Evolutionary conservation across 176 grass and related monocot genomes (phyloP), one percentile per base, ranked within the genome.

Genomic region (Juncus inflexus): DNA sequence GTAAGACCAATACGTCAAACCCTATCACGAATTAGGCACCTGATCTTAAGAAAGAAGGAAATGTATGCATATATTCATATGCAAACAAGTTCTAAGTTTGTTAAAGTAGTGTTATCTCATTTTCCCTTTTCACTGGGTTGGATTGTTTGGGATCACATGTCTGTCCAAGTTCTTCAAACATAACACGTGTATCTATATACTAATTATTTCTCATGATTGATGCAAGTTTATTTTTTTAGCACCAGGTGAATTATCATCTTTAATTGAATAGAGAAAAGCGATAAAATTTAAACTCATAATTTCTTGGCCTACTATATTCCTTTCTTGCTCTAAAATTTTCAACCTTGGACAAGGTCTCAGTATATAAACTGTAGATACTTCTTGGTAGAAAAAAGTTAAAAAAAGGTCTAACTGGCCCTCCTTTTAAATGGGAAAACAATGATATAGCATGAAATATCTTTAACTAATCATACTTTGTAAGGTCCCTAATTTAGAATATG

Each of bases 161-260:
- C 67, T 71, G 68, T 71, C 67, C 54, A 11, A 8, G 14, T 59
- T 45, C 58, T 71, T 71, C 53, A 55, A 71, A 37, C 68, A 71
- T 71, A 47, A 52, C 68, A 71, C 42, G 53, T 60, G 68, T 40
- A 60, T 36, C 9, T 8, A 69, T 55, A 43, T 58, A 55, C 40
- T 71, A 37, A 67, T 47, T 67, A 67, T 67, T 12, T 47, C 37
- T 42, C 28, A 71, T 71, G 68, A 71, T 71, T 71, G 54, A 47
- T 28, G 19, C 19, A 28, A 28, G 19, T 28, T 28, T 28, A 28
- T 28, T 28, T 28, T 28, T 28, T 28, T 28, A 28, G 19, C 19
- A 28, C 19, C 19, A 28, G 19, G 19, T 28, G 19, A 28, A 28
- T 28, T 28, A 28, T 28, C 19, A 28, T 28, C 19, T 28, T 1